These are phyloP conservation scores for Simmondsia chinensis DNA, from an alignment of 148 eudicot genomes.

Conservation along the genomic window DNA sequence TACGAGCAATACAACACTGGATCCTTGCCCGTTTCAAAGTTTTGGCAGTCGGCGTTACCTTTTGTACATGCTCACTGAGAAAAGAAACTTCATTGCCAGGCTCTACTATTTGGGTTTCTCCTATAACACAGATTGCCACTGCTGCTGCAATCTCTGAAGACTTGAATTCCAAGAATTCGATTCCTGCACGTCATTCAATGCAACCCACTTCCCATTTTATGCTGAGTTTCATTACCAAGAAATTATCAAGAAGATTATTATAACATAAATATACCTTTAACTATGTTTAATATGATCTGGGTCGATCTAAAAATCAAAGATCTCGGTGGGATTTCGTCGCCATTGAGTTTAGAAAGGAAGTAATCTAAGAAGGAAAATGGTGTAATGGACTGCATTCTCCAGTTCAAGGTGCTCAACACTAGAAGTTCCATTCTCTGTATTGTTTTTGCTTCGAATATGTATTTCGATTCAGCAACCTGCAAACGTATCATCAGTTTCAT, in stretches of 20 bases:
- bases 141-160: slow-evolving; percentile 96
- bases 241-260: too few relatives aligned
- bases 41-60: slow-evolving; percentile 61
- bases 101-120: slow-evolving; percentile 43
- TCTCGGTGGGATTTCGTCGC: slow-evolving; percentile 35
- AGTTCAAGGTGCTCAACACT: slow-evolving; percentile 65
- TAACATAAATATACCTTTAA: slow-evolving; percentile 61
- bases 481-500: too few relatives aligned
- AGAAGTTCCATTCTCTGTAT: slow-evolving; percentile 70
- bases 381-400: slow-evolving; percentile 80
- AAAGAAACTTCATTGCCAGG: slow-evolving; percentile 36
- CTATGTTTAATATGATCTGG: slow-evolving; percentile 42
- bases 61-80: slow-evolving; percentile 32
- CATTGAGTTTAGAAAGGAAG: slow-evolving; percentile 42
- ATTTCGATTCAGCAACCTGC: slow-evolving; percentile 48
- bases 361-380: slow-evolving; percentile 68
- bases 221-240: slow-evolving; percentile 6
- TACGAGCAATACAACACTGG: too few relatives aligned
- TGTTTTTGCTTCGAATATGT: slow-evolving; percentile 58
- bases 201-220: slow-evolving; percentile 3
- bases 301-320: slow-evolving; percentile 29
- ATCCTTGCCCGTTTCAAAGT: too few relatives aligned
- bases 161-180: slow-evolving; percentile 83
- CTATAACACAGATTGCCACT: slow-evolving; percentile 61
- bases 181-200: slow-evolving; percentile 59